Evolutionary conservation across 441 rosid genomes (phyloP), one percentile per base, ranked within the genome.

Genomic region (Populus hybrid): DNA sequence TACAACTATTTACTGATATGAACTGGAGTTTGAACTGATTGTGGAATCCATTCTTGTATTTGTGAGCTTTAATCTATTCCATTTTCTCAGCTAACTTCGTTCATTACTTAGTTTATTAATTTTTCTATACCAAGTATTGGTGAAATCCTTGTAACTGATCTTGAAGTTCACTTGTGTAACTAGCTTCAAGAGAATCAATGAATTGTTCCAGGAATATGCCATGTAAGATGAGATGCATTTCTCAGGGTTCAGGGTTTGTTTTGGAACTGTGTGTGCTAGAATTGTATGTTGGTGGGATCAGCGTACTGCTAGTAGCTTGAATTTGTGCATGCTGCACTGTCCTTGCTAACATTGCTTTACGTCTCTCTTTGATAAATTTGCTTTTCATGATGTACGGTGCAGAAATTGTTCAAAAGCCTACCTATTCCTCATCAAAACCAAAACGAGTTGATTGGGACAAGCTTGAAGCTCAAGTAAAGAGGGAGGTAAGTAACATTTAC

Each of bases 381-480:
- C 6, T 20, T 16, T 30, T 12, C 64, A 30, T 72, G 12, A 66
- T 74, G 68, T 34, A 35, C 30, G 77, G 66, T 77, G 38, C 81
- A 86, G 94, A 67, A 65, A 50, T 73, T 79, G 63, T 83, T 35
- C 79, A 79, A 61, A 88, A 88, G 30, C 95, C 94, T 34, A 78
- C 87, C 1, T 94, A 95, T 84, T 97, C 99, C 35, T 88, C 97
- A 8, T 95, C 99, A 42, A 95, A 91, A 84, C 87, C 90, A 36
- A 89, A 65, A 26, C 67, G 78, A 77, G 83, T 79, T 14, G 97
- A 92, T 73, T 94, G 98, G 99, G 99, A 94, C 85, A 92, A 90
- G 86, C 78, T 94, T 11, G 99, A 90, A 90, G 97, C 98, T 68
- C 76, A 92, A 89, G 78, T 94, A 73, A 95, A 94, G 83, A 89